A percentile compares a stretch with the other conserved stretches of the same genome.
These are phyloP conservation scores for Kodamaea kaohsiungensis DNA, from an alignment of 805 yeast genomes.

Conservation along the genomic window DNA sequence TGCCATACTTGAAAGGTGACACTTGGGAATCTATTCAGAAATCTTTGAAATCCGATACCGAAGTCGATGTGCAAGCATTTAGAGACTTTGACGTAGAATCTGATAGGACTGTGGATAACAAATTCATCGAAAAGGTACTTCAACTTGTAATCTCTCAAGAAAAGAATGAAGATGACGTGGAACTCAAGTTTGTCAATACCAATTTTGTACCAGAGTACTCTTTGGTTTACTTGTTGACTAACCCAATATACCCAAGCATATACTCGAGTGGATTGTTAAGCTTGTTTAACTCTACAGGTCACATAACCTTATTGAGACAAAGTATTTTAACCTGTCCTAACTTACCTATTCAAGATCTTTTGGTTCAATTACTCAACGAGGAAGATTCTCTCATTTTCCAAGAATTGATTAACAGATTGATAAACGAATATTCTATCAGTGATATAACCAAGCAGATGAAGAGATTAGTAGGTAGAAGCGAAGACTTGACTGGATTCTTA, in stretches of 20 bases:
- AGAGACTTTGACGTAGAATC: slow-evolving; percentile 60
- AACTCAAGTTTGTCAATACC: slow-evolving; percentile 26
- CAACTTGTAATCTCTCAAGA: slow-evolving; percentile 39
- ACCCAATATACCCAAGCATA: slow-evolving; percentile 77
- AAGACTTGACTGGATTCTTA: slow-evolving; percentile 38
- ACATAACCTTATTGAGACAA: slow-evolving; percentile 72
- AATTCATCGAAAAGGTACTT: slow-evolving; percentile 50
- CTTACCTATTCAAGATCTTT: slow-evolving; percentile 61
- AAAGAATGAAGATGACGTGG: slow-evolving; percentile 10
- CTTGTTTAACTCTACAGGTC: slow-evolving; percentile 40
- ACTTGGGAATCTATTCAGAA: slow-evolving; percentile 2
- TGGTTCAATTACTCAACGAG: slow-evolving; percentile 53
- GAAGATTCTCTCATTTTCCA: slow-evolving; percentile 50
- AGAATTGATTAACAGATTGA: slow-evolving; percentile 66
- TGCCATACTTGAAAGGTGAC: slow-evolving; percentile 28
- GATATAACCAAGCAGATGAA: slow-evolving; percentile 54
- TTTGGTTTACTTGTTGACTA: slow-evolving; percentile 75
- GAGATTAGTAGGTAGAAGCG: slow-evolving; percentile 29
- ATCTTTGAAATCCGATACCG: slow-evolving; percentile 20
- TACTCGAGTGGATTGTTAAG: slow-evolving; percentile 57
- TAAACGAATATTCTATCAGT: slow-evolving; percentile 62
- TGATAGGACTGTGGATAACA: slow-evolving; percentile 65
- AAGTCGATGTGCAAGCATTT: slow-evolving; percentile 15
- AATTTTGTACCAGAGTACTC: slow-evolving; percentile 55
- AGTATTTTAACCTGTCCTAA: slow-evolving; percentile 80